Base-by-base conservation (phyloP, 495 filamentous ascomycete genomes). In the Penicillium silybi region DNA sequence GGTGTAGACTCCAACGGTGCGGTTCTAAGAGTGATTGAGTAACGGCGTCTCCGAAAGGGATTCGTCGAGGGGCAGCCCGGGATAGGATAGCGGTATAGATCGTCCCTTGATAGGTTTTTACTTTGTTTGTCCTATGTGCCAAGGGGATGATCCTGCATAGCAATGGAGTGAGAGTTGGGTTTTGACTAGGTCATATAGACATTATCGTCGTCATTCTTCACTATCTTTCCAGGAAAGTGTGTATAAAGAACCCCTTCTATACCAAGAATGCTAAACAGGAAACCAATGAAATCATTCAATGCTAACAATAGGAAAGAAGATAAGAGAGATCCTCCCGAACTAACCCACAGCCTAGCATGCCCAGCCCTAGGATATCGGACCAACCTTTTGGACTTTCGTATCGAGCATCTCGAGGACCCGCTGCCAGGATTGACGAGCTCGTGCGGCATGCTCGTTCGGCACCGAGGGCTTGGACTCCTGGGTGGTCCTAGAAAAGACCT, bases 401-500 rank as follows among this genome's bases (percentile, higher is more conserved):
- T 47, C 48, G 19, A 65, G n/a, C 22, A 42, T 46, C 17, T 47
- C 40, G 42, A 64, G 22, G 4, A 66, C 29, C 39, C 48, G 85
- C 40, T 60, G 65, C 85, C 85, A 90, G 20, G 79, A 74, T 32
- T 61, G 59, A 29, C 72, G 74, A 0, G 81, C 87, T 50, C 86
- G 69, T 23, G 61, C 67, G n/a, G 86, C 87, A 66, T 88, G 79
- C 53, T 84, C 78, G 46, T 69, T 67, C 0, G 85, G 84, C 10
- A 87, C 80, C 0, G 57, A 59, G n/a, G 70, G 48, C 16, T 75
- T 71, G 7, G 66, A 53, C n/a, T 83, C 77, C 11, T 66, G 61
- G 71, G 86, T 78, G 35, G 74, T 77, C 20, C 81, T 64, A 54
- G 84, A 83, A 66, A 91, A 91, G 29, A 89, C 64, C 62, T 91